phyloP scores from a whole-genome alignment of 2,329 filamentous ascomycete genomes.

The Dactylellina haptotyla region DNA sequence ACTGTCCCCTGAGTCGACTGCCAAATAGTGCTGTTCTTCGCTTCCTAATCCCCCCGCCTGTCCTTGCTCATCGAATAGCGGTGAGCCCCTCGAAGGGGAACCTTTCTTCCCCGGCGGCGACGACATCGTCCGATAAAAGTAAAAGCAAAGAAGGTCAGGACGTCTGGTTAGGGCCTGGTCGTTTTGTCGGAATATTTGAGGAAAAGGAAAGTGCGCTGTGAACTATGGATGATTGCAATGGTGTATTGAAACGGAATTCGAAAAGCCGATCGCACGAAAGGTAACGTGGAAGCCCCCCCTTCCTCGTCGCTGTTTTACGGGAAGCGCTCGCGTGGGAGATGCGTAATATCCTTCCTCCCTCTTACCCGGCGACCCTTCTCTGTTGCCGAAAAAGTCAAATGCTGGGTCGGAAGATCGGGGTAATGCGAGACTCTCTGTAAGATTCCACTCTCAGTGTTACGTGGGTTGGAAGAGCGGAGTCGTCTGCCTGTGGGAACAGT shows the following conservation, averaged over 20 bases:
- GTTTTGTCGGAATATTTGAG: not conserved
- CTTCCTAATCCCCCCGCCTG: slow-evolving; percentile 4
- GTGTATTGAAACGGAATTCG: slow-evolving; percentile 4
- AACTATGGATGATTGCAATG: not conserved
- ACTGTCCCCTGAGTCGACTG: slow-evolving; percentile 26
- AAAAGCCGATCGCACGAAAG: slow-evolving; percentile 1
- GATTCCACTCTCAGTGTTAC: not conserved
- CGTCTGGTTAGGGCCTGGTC: not conserved
- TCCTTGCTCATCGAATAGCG: slow-evolving; percentile 3
- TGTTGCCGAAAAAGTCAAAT: not conserved
- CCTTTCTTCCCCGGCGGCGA: slow-evolving; percentile 46
- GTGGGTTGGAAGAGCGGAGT: not conserved
- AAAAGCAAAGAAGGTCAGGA: not conserved
- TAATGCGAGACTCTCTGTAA: too few species aligned
- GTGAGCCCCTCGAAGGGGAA: slow-evolving; percentile 37
- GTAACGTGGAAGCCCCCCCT: slow-evolving; percentile 16
- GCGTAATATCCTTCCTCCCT: slow-evolving; percentile 7
- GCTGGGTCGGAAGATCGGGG: not conserved
- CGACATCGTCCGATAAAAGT: slow-evolving; percentile 29
- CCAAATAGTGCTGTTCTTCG: slow-evolving; percentile 27
- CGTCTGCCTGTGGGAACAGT: not conserved
- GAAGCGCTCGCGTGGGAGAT: slow-evolving; percentile 32
- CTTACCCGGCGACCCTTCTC: not conserved
- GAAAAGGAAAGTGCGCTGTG: not conserved
- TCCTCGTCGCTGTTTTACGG: not conserved